A percentile compares a stretch with the other conserved stretches of the same genome.
phyloP scores from a whole-genome alignment of 2,329 filamentous ascomycete genomes.

The Stenocarpella maydis region DNA sequence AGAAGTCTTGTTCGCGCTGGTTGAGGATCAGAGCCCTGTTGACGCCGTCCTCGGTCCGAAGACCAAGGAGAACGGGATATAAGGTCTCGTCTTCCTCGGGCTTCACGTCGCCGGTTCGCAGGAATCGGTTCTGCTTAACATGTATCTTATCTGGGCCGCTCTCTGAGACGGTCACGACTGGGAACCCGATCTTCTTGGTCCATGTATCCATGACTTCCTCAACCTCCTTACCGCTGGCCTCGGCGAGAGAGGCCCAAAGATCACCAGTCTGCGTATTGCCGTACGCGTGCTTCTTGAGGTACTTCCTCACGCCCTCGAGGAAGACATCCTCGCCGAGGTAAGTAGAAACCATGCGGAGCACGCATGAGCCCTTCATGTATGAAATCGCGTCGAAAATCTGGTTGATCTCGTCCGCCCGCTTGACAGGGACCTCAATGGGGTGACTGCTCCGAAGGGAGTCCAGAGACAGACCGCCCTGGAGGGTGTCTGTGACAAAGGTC shows the following conservation, averaged over 20 bases:
- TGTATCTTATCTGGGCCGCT: constrained; percentile 76
- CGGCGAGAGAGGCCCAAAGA: constrained; percentile 86
- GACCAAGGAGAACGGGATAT: constrained; percentile 87
- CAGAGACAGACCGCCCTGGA: constrained; percentile 85
- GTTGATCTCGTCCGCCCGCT: constrained; percentile 94
- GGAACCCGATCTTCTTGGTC: constrained; percentile 96
- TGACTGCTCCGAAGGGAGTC: constrained; percentile 95
- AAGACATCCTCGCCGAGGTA: constrained; percentile 93
- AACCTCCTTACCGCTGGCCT: constrained; percentile 91
- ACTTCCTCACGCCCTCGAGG: constrained; percentile 88
- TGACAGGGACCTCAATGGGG: constrained; percentile 95
- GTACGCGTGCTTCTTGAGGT: constrained; percentile 96
- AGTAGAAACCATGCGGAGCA: constrained; percentile 96
- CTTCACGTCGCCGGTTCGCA: constrained; percentile 91
- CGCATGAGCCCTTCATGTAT: constrained; percentile 95
- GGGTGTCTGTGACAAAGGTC: constrained; percentile 89
- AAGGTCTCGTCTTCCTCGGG: constrained; percentile 89
- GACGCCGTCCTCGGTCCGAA: constrained; percentile 84
- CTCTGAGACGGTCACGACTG: constrained; percentile 87
- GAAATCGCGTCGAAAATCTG: constrained; percentile 99
- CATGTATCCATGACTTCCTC: constrained; percentile 92
- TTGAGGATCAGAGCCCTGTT: constrained; percentile 76
- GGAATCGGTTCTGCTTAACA: constrained; percentile 93
- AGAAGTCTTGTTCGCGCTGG: constrained; percentile 78
- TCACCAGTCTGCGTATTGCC: constrained; percentile 92